Conservation (phyloP, 2,329 filamentous ascomycete genomes). For the Aspergillus sclerotialis region DNA sequence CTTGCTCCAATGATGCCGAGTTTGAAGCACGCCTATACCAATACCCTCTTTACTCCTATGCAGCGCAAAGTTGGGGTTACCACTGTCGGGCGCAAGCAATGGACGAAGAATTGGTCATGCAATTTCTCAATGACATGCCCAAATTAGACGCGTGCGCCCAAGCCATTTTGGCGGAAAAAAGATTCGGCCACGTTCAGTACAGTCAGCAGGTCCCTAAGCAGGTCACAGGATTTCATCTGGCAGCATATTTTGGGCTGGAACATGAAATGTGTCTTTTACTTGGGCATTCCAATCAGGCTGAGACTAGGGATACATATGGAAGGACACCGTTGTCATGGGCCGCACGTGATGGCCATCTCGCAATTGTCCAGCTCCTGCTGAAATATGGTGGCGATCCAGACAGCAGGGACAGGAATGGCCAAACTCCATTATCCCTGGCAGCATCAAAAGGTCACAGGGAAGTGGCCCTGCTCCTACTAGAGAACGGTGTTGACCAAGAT, state of each 20-base stretch:
- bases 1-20: background rate
- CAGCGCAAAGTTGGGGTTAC: slow-evolving; percentile 10
- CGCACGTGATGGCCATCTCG: slow-evolving; percentile 6
- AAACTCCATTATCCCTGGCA: slow-evolving; percentile 4
- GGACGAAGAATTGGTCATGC: background rate
- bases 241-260: slow-evolving; percentile 4
- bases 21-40: background rate
- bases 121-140: background rate
- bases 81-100: slow-evolving; percentile 4
- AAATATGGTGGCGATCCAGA: slow-evolving; percentile 1
- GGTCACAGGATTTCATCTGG: slow-evolving; percentile 3
- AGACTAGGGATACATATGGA: slow-evolving; percentile 1
- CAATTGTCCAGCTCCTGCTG: slow-evolving; percentile 3
- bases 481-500: background rate
- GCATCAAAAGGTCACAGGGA: slow-evolving; percentile 1
- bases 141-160: slow-evolving; percentile 1
- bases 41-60: slow-evolving; percentile 9
- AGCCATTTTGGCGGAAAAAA: background rate
- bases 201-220: background rate
- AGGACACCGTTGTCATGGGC: slow-evolving; percentile 11
- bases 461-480: slow-evolving; percentile 1
- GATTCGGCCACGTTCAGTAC: background rate
- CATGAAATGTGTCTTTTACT: background rate
- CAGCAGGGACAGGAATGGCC: slow-evolving; percentile 1
- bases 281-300: background rate